Evolutionary conservation across 2,329 filamentous ascomycete genomes (phyloP).

Genomic region (Cephalotrichum gorgonifer): DNA sequence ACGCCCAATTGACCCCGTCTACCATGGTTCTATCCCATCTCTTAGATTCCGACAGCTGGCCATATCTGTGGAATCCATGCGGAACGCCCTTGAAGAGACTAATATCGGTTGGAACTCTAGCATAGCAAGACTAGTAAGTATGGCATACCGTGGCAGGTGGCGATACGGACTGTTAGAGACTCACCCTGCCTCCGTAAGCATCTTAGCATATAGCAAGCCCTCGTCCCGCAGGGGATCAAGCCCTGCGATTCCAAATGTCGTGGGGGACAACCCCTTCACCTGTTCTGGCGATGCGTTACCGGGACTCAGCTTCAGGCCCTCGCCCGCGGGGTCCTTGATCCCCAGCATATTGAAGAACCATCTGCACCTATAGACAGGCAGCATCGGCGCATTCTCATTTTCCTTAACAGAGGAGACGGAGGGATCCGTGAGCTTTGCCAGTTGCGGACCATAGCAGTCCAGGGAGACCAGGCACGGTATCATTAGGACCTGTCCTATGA

Average conservation of each 20-base stretch:
- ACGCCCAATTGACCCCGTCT: constrained; percentile 30
- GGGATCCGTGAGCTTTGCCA: constrained; percentile 23
- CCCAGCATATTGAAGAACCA: constrained; percentile 19
- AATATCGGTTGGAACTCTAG: constrained; percentile 35
- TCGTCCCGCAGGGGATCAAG: constrained; percentile 38
- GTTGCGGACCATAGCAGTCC: constrained; percentile 17
- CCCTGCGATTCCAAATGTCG: constrained; percentile 32
- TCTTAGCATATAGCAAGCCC: constrained; percentile 32
- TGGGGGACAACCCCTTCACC: constrained; percentile 31
- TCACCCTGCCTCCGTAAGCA: constrained; percentile 31
- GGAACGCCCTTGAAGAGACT: constrained; percentile 41
- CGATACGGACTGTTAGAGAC: constrained; percentile 10
- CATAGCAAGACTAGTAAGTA: background rate
- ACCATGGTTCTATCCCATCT: constrained; percentile 32
- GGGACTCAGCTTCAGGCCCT: constrained; percentile 27
- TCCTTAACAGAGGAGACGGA: constrained; percentile 31
- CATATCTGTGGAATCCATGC: constrained; percentile 34
- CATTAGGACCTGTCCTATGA: constrained; percentile 41
- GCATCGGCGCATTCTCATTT: constrained; percentile 36
- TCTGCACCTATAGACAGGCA: constrained; percentile 26
- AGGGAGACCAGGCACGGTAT: constrained; percentile 32
- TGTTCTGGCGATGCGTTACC: constrained; percentile 19
- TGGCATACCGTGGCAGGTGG: background rate
- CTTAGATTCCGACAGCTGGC: constrained; percentile 24
- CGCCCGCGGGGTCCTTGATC: constrained; percentile 12